Conservation (phyloP, 495 filamentous ascomycete species). For the Lasiosphaeris hirsuta region DNA sequence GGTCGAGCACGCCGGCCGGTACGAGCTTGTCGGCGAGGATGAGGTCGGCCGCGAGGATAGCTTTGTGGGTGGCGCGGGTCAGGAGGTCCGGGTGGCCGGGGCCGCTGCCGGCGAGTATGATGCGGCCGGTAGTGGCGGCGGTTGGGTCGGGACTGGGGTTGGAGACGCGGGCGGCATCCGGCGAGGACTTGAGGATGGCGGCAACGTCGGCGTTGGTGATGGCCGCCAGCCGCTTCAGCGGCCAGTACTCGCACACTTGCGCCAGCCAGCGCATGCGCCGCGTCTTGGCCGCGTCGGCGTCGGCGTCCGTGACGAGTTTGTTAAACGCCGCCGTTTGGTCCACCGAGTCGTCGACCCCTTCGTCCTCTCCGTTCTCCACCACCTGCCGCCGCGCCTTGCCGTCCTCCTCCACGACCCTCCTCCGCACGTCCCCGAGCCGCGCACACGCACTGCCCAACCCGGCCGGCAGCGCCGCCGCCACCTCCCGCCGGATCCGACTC, state of each 20-base stretch:
- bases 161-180: neutral
- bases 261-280: slow-evolving; percentile 87
- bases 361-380: slow-evolving; percentile 45
- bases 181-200: slow-evolving; percentile 60
- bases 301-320: slow-evolving; percentile 67
- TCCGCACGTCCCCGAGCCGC: slow-evolving; percentile 70
- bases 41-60: slow-evolving; percentile 78
- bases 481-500: slow-evolving; percentile 82
- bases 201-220: slow-evolving; percentile 81
- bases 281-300: slow-evolving; percentile 69
- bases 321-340: slow-evolving; percentile 91
- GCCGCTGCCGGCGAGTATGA: slow-evolving; percentile 89
- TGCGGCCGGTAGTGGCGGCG: slow-evolving; percentile 49
- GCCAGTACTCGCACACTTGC: slow-evolving; percentile 99
- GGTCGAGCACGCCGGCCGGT: slow-evolving; percentile 76
- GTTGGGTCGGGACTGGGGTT: neutral
- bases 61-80: slow-evolving; percentile 82
- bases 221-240: slow-evolving; percentile 71
- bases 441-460: slow-evolving; percentile 82
- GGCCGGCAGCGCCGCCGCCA: slow-evolving; percentile 71
- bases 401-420: slow-evolving; percentile 67
- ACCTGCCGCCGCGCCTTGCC: slow-evolving; percentile 35
- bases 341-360: slow-evolving; percentile 74
- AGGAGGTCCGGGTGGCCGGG: slow-evolving; percentile 90
- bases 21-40: slow-evolving; percentile 97